Evolutionary conservation across 192 early-diverging fungal genomes (phyloP).

Genomic region (Coemansia sp.): DNA sequence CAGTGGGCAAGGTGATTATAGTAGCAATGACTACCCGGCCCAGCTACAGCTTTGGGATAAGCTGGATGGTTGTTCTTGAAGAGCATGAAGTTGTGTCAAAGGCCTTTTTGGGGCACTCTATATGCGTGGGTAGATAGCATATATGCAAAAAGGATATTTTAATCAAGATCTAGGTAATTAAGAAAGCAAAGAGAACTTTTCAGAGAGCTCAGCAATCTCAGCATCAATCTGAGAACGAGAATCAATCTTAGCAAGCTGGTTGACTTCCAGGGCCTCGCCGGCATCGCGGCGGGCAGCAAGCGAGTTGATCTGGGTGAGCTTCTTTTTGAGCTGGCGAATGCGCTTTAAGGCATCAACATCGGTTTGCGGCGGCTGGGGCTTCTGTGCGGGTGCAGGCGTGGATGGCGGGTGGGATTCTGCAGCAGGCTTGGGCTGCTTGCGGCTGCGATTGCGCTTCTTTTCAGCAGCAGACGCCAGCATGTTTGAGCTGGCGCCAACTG

Average conservation of each 20-base stretch:
- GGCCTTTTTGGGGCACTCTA: too few relatives aligned
- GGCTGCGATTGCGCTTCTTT: slow-evolving; percentile 77
- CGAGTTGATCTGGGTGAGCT: slow-evolving; percentile 84
- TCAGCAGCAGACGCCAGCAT: slow-evolving; percentile 21
- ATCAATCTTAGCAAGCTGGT: slow-evolving; percentile 45
- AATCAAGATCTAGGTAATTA: too few relatives aligned
- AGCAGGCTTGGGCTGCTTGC: slow-evolving; percentile 67
- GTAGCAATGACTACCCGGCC: too few relatives aligned
- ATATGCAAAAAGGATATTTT: too few relatives aligned
- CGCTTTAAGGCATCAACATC: slow-evolving; percentile 79
- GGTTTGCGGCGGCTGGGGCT: neutral
- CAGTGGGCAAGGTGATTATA: too few relatives aligned
- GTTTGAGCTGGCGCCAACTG: slow-evolving; percentile 30
- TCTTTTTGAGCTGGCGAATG: slow-evolving; percentile 84
- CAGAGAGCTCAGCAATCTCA: slow-evolving; percentile 30
- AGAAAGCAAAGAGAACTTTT: slow-evolving; percentile 14
- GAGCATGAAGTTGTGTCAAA: too few relatives aligned
- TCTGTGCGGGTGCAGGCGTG: slow-evolving; percentile 8
- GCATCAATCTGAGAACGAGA: slow-evolving; percentile 25
- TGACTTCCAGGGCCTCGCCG: slow-evolving; percentile 77
- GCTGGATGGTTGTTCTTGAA: too few relatives aligned
- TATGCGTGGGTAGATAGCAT: too few relatives aligned
- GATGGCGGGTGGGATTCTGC: neutral
- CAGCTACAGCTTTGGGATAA: too few relatives aligned
- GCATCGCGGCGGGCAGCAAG: slow-evolving; percentile 73